Percentiles rank a stretch among this genome's conserved stretches.
Conservation (phyloP, 2,329 filamentous ascomycete species). For the Cryphonectria radicalis region DNA sequence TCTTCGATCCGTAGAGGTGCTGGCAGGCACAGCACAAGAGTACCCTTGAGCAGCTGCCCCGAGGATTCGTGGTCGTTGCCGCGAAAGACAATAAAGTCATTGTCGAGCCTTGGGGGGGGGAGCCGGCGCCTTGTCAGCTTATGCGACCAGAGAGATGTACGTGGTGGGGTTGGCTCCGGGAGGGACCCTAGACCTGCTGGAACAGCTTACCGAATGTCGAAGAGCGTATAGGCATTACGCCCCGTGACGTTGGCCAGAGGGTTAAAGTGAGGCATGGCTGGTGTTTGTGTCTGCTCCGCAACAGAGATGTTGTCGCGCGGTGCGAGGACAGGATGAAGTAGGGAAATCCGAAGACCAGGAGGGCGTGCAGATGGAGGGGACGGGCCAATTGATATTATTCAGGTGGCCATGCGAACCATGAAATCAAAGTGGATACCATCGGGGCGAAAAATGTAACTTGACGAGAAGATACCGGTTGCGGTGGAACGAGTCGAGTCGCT, state of each 20-base stretch:
- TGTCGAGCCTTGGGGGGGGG: constrained; percentile 63
- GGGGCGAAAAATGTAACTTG: constrained; percentile 24
- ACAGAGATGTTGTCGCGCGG: constrained; percentile 11
- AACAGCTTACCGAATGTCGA: constrained; percentile 59
- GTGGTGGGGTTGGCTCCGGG: background rate
- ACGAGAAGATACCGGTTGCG: constrained; percentile 25
- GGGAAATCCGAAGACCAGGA: constrained; percentile 17
- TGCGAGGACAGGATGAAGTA: constrained; percentile 9
- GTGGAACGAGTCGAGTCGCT: constrained; percentile 24
- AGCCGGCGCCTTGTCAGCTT: constrained; percentile 8
- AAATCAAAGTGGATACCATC: constrained; percentile 24
- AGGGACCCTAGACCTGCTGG: background rate
- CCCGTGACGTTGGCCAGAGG: constrained; percentile 58
- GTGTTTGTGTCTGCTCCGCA: constrained; percentile 11
- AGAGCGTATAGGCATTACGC: constrained; percentile 57
- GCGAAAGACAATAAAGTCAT: constrained; percentile 79
- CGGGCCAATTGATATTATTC: constrained; percentile 28
- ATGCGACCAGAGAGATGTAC: constrained; percentile 9
- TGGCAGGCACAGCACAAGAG: constrained; percentile 73
- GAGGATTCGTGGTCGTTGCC: constrained; percentile 76
- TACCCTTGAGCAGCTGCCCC: constrained; percentile 74
- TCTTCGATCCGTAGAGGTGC: constrained; percentile 73
- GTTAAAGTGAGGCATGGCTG: constrained; percentile 60
- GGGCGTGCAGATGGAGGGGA: constrained; percentile 6
- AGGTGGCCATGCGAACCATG: constrained; percentile 27